These are phyloP conservation scores for Decorospora gaudefroyi DNA, from an alignment of 2,329 filamentous ascomycete genomes.

Conservation along the genomic window DNA sequence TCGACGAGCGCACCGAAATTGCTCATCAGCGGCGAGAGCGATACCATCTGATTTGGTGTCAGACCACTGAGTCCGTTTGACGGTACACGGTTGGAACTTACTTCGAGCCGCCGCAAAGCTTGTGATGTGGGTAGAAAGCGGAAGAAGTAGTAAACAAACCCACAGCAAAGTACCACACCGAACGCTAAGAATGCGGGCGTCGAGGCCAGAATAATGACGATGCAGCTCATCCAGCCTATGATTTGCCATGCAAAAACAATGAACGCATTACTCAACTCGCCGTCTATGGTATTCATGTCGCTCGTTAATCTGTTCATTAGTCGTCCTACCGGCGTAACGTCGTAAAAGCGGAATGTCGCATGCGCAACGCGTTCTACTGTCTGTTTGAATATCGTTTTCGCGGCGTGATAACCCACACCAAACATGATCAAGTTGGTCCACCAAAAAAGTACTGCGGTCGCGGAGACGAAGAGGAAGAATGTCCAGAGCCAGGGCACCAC, in stretches of 20 bases:
- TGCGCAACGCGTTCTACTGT: constrained; percentile 75
- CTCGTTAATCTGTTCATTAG: constrained; percentile 92
- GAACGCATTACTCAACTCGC: constrained; percentile 77
- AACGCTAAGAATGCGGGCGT: constrained; percentile 78
- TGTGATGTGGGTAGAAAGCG: constrained; percentile 82
- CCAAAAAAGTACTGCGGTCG: constrained; percentile 52
- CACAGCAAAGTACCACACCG: constrained; percentile 66
- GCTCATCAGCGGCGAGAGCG: constrained; percentile 83
- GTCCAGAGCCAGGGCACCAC: constrained; percentile 74
- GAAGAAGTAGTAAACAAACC: constrained; percentile 75
- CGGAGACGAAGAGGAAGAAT: constrained; percentile 64
- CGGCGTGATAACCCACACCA: constrained; percentile 78
- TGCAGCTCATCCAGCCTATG: constrained; percentile 72
- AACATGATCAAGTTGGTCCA: constrained; percentile 70
- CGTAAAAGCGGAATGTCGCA: constrained; percentile 88
- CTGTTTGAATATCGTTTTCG: constrained; percentile 72
- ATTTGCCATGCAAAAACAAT: constrained; percentile 70
- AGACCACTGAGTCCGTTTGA: background rate
- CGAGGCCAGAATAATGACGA: constrained; percentile 77
- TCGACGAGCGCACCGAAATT: constrained; percentile 89
- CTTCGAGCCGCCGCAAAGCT: constrained; percentile 76
- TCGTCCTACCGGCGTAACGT: constrained; percentile 83
- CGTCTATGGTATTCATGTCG: constrained; percentile 87
- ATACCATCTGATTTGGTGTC: constrained; percentile 66
- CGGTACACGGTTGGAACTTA: too few species aligned